Percentiles rank a stretch among this genome's conserved stretches.
Conservation (phyloP, 257 asterid genomes). For the Nicotiana noctiflora region DNA sequence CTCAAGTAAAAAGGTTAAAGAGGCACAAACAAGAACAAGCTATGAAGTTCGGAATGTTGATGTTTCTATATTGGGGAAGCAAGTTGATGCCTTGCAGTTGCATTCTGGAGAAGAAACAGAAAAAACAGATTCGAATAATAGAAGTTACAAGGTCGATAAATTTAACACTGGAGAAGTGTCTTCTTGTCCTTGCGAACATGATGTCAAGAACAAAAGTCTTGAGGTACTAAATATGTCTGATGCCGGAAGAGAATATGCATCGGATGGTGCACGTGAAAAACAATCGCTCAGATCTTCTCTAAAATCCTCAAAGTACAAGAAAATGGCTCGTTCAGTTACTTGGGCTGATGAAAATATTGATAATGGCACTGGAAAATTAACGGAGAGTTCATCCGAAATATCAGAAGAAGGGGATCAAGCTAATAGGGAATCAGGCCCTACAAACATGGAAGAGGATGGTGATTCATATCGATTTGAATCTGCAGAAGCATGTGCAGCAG, state of each 20-base stretch:
- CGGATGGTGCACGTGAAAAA: constrained; percentile 14
- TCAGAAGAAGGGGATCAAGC: constrained; percentile 21
- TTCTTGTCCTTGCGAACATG: constrained; percentile 25
- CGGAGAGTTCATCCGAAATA: constrained; percentile 17
- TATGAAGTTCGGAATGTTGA: constrained; percentile 14
- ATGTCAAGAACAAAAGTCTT: neutral
- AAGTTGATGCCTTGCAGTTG: constrained; percentile 27
- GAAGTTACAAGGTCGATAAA: constrained; percentile 19
- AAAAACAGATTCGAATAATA: constrained; percentile 9
- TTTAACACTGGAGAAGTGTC: constrained; percentile 23
- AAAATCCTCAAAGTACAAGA: constrained; percentile 52
- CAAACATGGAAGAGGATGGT: constrained; percentile 28
- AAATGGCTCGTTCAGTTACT: constrained; percentile 44
- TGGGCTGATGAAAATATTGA: constrained; percentile 77
- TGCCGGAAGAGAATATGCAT: constrained; percentile 22
- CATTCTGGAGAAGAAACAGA: constrained; percentile 25
- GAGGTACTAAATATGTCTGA: constrained; percentile 15
- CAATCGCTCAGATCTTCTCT: constrained; percentile 53
- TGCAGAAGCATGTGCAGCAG: constrained; percentile 91
- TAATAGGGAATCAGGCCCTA: constrained; percentile 18
- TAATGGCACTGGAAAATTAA: constrained; percentile 8
- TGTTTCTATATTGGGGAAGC: constrained; percentile 21
- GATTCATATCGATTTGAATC: constrained; percentile 50
- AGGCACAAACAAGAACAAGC: constrained; percentile 25
- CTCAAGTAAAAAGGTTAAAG: constrained; percentile 25